phyloP scores from a whole-genome alignment of 2,329 filamentous ascomycete genomes.

The Basipetospora chlamydospora region DNA sequence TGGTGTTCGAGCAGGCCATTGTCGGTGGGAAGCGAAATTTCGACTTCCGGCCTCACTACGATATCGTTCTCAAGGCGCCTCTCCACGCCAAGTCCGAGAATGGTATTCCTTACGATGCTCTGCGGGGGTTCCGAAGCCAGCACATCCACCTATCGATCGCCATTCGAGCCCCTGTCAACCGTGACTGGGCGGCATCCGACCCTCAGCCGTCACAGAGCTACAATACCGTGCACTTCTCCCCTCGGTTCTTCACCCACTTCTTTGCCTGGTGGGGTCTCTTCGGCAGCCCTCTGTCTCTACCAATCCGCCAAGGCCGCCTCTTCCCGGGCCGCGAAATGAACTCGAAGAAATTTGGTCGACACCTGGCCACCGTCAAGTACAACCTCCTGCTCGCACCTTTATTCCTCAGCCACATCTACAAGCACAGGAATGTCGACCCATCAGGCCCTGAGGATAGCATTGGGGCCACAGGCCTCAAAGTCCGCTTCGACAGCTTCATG shows the following conservation, averaged over 20 bases:
- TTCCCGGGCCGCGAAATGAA: slow-evolving; percentile 92
- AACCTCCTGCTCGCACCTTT: slow-evolving; percentile 82
- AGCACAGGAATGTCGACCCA: slow-evolving; percentile 90
- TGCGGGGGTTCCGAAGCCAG: slow-evolving; percentile 87
- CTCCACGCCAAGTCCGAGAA: slow-evolving; percentile 50
- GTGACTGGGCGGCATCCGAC: slow-evolving; percentile 71
- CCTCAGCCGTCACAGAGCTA: slow-evolving; percentile 73
- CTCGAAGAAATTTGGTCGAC: slow-evolving; percentile 95
- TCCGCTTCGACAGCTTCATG: slow-evolving; percentile 93
- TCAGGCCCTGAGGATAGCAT: slow-evolving; percentile 56
- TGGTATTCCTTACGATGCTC: slow-evolving; percentile 66
- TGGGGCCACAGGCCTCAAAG: slow-evolving; percentile 90
- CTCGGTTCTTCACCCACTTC: slow-evolving; percentile 96
- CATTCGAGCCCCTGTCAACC: slow-evolving; percentile 70
- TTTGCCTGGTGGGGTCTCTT: slow-evolving; percentile 97
- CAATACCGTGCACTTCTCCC: slow-evolving; percentile 88
- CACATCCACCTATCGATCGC: slow-evolving; percentile 94
- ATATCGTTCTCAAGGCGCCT: slow-evolving; percentile 74
- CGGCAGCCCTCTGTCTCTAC: slow-evolving; percentile 84
- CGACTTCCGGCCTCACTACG: slow-evolving; percentile 82
- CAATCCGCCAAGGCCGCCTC: slow-evolving; percentile 78
- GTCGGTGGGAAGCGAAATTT: slow-evolving; percentile 62
- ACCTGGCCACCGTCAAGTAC: slow-evolving; percentile 98
- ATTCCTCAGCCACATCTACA: slow-evolving; percentile 94
- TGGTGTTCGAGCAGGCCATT: slow-evolving; percentile 82